Percentiles rank a stretch among this genome's conserved stretches.
These are phyloP conservation scores for Umbelopsis sp. DNA, from an alignment of 192 early-diverging fungal species.

Conservation along the genomic window DNA sequence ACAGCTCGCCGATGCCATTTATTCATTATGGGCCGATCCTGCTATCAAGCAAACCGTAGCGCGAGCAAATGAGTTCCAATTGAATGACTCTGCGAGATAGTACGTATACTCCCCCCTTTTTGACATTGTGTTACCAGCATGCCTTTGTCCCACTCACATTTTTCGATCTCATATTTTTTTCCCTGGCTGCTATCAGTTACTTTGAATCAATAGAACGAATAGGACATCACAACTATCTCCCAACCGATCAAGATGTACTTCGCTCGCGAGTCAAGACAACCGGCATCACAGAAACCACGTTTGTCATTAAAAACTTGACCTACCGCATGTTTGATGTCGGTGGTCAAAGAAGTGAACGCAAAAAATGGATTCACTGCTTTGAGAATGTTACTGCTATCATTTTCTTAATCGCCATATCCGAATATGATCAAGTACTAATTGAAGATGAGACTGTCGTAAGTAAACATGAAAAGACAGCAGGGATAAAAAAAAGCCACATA, in stretches of 20 bases:
- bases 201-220: constrained; percentile 92
- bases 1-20: constrained; percentile 78
- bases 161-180: no score
- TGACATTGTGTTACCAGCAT: no score
- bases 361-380: constrained; percentile 99
- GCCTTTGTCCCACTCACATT: no score
- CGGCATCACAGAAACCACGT: constrained; percentile 94
- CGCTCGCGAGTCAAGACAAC: constrained; percentile 91
- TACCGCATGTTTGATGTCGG: constrained; percentile 98
- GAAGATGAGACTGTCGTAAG: constrained; percentile 90
- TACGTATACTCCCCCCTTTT: background rate
- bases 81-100: constrained; percentile 87
- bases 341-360: constrained; percentile 95
- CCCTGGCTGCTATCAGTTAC: constrained; percentile 58
- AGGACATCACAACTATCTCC: constrained; percentile 74
- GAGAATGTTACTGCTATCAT: constrained; percentile 95
- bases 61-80: constrained; percentile 89
- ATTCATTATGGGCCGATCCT: constrained; percentile 81
- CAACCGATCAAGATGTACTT: constrained; percentile 94
- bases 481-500: no score
- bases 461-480: background rate
- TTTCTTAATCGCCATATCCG: constrained; percentile 91
- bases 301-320: constrained; percentile 86
- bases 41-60: constrained; percentile 83
- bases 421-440: constrained; percentile 93